Evolutionary conservation across 2,329 filamentous ascomycete species (phyloP), one percentile per base, ranked within the genome.

Genomic region (Phialocephala sp.): DNA sequence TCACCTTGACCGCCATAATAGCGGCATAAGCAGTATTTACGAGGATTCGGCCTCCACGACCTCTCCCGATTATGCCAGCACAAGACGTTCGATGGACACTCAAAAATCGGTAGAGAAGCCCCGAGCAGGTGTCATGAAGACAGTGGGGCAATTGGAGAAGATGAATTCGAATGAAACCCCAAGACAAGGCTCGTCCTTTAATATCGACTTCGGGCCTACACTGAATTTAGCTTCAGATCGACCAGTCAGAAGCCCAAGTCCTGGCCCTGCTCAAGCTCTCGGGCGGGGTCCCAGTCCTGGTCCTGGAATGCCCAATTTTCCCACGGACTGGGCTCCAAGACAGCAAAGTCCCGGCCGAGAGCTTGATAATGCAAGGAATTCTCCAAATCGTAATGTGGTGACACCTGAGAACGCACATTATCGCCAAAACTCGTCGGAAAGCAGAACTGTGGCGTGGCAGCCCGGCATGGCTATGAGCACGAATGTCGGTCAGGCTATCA

Each of bases 151-250:
- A 39, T 27, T 64, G 20, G 69, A 72, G 59, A 41, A 36, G 36
- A 41, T 32, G 8, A 39, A 35, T 18, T 58, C 64, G 43, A 59
- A 63, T 1, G 56, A 68, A 41, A 59, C 57, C n/a, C 47, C 62
- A 50, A 39, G 59, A 24, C 55, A 37, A 39, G 62, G 55, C n/a
- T 60, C 69, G 32, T 68, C 66, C 37, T 88, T 97, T 66, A 92
- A 84, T 4, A 86, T 97, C 68, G 89, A 97, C 76, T 97, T 97
- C 78, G 94, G 94, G 0, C 92, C 90, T 6, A 97, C 94, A 0
- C 80, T 92, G 72, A 89, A 91, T 66, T 70, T 72, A 54, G 67
- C 72, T 55, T 67, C 73, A 8, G 67, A 69, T 35, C 57, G 62
- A n/a, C 56, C 58, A 32, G 60, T 64, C 4, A 66, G 68, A 66